phyloP scores from a whole-genome alignment of 2,329 filamentous ascomycete genomes.

The Fusarium subglutinans region DNA sequence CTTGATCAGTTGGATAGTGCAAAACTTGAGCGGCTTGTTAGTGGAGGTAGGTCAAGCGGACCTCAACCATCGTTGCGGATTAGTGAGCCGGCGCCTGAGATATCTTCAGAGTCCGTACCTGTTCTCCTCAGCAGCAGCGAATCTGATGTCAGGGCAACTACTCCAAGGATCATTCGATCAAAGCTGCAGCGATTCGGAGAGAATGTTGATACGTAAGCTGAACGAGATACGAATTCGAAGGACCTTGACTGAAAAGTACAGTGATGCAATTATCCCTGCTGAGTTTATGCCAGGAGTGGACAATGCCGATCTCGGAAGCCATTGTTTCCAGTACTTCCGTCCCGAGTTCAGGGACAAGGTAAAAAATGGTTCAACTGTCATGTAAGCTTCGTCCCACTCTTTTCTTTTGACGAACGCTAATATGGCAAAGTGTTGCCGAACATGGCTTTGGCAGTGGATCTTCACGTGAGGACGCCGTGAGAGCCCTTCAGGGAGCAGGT shows the following conservation, averaged over 20 bases:
- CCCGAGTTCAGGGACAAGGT: slow-evolving; percentile 27
- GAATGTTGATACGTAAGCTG: neutral
- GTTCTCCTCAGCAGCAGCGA: neutral
- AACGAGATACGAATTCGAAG: accelerated
- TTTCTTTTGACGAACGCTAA: neutral
- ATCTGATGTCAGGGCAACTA: accelerated
- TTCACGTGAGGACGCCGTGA: slow-evolving; percentile 22
- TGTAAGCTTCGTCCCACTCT: neutral
- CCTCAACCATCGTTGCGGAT: neutral
- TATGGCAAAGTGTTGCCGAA: neutral
- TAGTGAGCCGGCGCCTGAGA: neutral
- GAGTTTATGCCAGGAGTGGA: slow-evolving; percentile 32
- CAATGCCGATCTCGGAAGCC: slow-evolving; percentile 33
- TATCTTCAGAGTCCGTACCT: neutral
- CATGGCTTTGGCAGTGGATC: neutral
- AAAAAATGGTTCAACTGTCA: slow-evolving; percentile 8
- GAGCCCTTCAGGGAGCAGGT: slow-evolving; percentile 15
- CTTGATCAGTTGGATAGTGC: neutral
- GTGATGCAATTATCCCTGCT: neutral
- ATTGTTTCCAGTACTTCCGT: slow-evolving; percentile 32
- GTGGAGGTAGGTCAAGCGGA: neutral
- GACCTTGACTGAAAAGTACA: accelerated
- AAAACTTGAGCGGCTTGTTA: neutral
- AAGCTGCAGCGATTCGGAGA: neutral
- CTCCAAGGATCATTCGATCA: neutral